Conservation (phyloP, 495 filamentous ascomycete species). For the Trichoderma gamsii region DNA sequence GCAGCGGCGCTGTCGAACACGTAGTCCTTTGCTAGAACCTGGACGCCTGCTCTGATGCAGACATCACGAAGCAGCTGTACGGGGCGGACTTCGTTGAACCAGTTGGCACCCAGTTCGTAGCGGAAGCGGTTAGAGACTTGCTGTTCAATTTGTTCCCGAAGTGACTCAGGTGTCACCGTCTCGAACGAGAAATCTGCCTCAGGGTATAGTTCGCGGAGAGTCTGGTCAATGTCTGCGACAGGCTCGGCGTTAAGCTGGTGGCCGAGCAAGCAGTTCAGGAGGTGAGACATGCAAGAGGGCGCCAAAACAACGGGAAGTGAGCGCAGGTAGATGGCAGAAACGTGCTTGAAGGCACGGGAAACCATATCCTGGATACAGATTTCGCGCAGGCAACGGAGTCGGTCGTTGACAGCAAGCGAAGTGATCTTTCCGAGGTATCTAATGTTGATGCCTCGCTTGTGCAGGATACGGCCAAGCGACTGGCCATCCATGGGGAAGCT, state of each 20-base stretch:
- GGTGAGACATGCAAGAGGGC: constrained; percentile 70
- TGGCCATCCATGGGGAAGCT: constrained; percentile 97
- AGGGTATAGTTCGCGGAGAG: constrained; percentile 65
- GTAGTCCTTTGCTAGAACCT: constrained; percentile 79
- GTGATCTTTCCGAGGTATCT: constrained; percentile 87
- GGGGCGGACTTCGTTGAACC: constrained; percentile 59
- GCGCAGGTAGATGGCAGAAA: constrained; percentile 71
- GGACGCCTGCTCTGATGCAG: constrained; percentile 83
- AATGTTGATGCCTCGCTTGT: constrained; percentile 96
- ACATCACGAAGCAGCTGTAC: constrained; percentile 85
- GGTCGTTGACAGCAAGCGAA: constrained; percentile 58
- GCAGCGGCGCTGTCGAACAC: constrained; percentile 48
- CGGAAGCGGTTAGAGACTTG: constrained; percentile 71
- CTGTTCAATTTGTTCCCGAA: constrained; percentile 62
- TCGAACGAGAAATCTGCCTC: constrained; percentile 80
- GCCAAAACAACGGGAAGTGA: constrained; percentile 73
- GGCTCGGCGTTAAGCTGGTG: constrained; percentile 69
- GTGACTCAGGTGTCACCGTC: constrained; percentile 62
- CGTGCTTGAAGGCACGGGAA: constrained; percentile 87
- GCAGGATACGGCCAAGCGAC: constrained; percentile 80
- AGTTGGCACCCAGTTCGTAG: constrained; percentile 61
- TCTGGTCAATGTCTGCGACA: constrained; percentile 66
- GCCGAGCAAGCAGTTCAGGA: constrained; percentile 92
- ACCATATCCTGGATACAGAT: constrained; percentile 89
- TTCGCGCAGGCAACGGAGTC: constrained; percentile 67